A percentile compares a stretch with the other conserved stretches of the same genome.
Evolutionary conservation across 495 filamentous ascomycete genomes (phyloP).

Genomic region (Hyaloscypha finlandica): DNA sequence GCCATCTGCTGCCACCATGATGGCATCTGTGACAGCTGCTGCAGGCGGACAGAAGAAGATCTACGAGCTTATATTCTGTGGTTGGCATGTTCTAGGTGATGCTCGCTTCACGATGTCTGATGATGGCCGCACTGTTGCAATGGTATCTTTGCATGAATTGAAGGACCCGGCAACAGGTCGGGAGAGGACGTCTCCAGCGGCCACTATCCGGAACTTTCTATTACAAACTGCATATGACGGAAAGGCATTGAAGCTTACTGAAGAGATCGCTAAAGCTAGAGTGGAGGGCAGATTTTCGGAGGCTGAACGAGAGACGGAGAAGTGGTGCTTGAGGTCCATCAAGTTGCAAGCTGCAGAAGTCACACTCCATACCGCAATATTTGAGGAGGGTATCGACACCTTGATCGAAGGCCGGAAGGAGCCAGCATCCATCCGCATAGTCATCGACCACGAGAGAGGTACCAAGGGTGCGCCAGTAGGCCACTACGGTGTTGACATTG

Average conservation of each 20-base stretch:
- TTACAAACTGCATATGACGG: constrained; percentile 79
- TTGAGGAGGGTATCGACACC: constrained; percentile 63
- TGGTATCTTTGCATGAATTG: constrained; percentile 62
- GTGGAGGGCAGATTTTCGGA: constrained; percentile 84
- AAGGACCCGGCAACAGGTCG: constrained; percentile 49
- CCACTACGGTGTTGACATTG: constrained; percentile 69
- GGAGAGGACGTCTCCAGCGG: constrained; percentile 49
- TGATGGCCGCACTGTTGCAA: constrained; percentile 71
- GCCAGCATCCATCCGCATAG: constrained; percentile 59
- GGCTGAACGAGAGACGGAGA: constrained; percentile 71
- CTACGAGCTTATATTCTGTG: constrained; percentile 72
- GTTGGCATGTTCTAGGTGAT: constrained; percentile 68
- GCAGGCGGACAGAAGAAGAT: constrained; percentile 47
- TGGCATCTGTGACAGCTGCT: constrained; percentile 56
- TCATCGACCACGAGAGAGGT: constrained; percentile 60
- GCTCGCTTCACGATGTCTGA: constrained; percentile 75
- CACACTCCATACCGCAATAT: constrained; percentile 72
- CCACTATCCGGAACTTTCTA: constrained; percentile 60
- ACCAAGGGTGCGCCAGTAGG: constrained; percentile 60
- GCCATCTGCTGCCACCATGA: constrained; percentile 58
- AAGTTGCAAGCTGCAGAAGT: constrained; percentile 59
- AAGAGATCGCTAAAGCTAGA: constrained; percentile 84
- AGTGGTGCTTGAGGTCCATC: constrained; percentile 76
- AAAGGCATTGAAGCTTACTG: constrained; percentile 71
- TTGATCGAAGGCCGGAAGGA: constrained; percentile 56